Percentiles rank a stretch among this genome's conserved stretches.
These are phyloP conservation scores for Lactarius hengduanensis DNA, from an alignment of 768 basidiomycete genomes.

Conservation along the genomic window DNA sequence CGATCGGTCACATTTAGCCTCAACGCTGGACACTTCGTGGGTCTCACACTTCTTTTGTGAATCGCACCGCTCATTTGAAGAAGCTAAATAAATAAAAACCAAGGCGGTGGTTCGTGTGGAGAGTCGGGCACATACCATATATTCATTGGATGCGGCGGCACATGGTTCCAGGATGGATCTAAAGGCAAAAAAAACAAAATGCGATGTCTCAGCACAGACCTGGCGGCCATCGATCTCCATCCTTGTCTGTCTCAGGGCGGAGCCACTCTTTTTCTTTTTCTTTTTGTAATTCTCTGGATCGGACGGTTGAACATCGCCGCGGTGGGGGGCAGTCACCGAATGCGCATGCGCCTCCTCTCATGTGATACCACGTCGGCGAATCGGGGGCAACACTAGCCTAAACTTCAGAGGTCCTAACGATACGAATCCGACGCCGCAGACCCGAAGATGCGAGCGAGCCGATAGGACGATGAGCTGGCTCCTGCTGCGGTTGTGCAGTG, in stretches of 20 bases:
- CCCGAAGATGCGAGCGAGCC: neutral
- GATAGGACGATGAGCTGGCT: neutral
- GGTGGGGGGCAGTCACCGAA: constrained; percentile 3
- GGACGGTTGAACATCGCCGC: constrained; percentile 1
- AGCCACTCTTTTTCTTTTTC: neutral
- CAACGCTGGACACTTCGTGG: neutral
- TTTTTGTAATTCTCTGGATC: constrained; percentile 1
- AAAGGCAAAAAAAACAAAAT: neutral
- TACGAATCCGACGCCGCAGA: neutral
- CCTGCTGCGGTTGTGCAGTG: neutral
- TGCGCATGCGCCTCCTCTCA: neutral
- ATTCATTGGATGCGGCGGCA: neutral
- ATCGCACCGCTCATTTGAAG: neutral
- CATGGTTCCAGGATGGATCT: constrained; percentile 6
- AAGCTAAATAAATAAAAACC: neutral
- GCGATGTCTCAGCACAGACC: constrained; percentile 6
- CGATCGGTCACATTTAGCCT: neutral
- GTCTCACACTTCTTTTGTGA: neutral
- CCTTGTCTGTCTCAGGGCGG: constrained; percentile 3
- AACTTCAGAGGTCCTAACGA: neutral
- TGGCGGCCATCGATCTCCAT: constrained; percentile 7
- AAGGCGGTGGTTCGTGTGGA: neutral
- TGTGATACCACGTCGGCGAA: constrained; percentile 3
- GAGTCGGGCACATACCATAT: neutral
- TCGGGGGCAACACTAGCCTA: neutral